phyloP scores from a whole-genome alignment of 129 eudicot species.

The Arctium minus region DNA sequence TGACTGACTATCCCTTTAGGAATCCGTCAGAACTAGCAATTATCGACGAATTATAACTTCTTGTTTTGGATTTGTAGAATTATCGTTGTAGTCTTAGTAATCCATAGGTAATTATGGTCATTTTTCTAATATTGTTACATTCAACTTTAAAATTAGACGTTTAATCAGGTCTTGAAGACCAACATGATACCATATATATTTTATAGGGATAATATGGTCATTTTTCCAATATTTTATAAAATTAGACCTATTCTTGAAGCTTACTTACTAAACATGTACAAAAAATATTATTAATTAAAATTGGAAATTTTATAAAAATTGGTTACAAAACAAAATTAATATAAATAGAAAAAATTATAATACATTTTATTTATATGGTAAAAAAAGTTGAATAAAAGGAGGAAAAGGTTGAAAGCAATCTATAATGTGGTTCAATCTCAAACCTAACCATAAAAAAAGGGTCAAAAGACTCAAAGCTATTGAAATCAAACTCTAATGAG shows the following conservation, averaged over 20 bases:
- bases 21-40: background rate
- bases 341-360: too few relatives aligned
- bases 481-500: background rate
- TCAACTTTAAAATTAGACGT: too few relatives aligned
- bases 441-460: conserved; percentile 26
- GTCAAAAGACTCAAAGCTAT: conserved; percentile 24
- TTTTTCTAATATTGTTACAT: background rate
- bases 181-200: too few relatives aligned
- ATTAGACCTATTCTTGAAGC: too few relatives aligned
- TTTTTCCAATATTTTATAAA: too few relatives aligned
- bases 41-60: background rate
- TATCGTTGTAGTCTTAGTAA: background rate
- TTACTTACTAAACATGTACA: too few relatives aligned
- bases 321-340: background rate
- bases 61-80: background rate
- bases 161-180: too few relatives aligned
- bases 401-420: conserved; percentile 9
- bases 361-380: background rate
- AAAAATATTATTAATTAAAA: too few relatives aligned
- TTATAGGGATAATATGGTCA: too few relatives aligned
- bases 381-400: background rate
- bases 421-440: conserved; percentile 21
- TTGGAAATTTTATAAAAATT: too few relatives aligned
- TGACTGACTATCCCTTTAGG: background rate
- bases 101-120: background rate